Conservation (phyloP, 345 rosid species). For the Linum tenue region DNA sequence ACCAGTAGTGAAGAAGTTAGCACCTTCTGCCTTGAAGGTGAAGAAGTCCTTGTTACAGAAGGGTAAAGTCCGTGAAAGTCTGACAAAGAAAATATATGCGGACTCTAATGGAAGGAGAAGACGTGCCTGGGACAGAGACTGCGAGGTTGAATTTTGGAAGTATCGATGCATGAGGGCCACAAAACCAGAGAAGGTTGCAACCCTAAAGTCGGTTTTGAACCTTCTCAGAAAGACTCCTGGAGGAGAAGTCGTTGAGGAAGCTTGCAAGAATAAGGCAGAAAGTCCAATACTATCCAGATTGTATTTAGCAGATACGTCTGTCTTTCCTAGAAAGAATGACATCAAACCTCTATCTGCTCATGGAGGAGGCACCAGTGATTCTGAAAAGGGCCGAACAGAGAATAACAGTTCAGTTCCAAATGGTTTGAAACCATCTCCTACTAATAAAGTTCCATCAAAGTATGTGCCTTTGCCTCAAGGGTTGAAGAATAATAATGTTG, state of each 20-base stretch:
- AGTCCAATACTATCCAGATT: constrained; percentile 83
- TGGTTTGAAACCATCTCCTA: constrained; percentile 23
- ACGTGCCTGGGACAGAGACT: constrained; percentile 92
- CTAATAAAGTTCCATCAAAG: background rate
- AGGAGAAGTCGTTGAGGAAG: constrained; percentile 26
- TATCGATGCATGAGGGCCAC: constrained; percentile 66
- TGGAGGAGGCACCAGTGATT: constrained; percentile 25
- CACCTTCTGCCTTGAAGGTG: constrained; percentile 58
- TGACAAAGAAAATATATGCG: constrained; percentile 86
- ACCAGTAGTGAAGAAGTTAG: constrained; percentile 30
- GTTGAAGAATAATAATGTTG: background rate
- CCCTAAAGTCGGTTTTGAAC: constrained; percentile 79
- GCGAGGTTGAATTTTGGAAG: constrained; percentile 99
- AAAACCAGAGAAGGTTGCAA: constrained; percentile 87
- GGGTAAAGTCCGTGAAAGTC: constrained; percentile 93
- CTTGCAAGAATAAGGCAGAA: constrained; percentile 36
- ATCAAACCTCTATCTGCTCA: constrained; percentile 63
- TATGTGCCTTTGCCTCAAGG: background rate
- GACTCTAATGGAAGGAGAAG: constrained; percentile 73
- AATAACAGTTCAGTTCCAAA: constrained; percentile 20
- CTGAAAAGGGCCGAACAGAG: constrained; percentile 29
- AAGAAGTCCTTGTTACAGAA: constrained; percentile 81
- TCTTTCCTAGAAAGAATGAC: constrained; percentile 80
- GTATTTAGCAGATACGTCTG: constrained; percentile 93
- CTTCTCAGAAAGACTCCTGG: constrained; percentile 52